Base-by-base conservation (phyloP, 352 stramenopile genomes). In the Phytophthora idaei region DNA sequence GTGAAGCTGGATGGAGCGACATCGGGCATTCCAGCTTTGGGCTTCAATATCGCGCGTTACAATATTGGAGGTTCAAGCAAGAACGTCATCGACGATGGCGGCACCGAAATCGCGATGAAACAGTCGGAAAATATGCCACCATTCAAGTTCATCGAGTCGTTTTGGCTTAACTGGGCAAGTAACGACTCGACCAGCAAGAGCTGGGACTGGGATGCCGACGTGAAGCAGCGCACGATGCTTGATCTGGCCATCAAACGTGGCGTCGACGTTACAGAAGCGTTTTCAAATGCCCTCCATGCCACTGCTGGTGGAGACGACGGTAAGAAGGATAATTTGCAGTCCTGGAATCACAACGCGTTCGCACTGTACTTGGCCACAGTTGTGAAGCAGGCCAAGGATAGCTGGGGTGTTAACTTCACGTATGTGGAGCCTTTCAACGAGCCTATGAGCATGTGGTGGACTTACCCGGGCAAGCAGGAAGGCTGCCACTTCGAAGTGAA, bases 341-440 rank as follows among this genome's bases (percentile, higher is more conserved):
- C 56, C 34, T 83, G 74, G 77, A 85, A 83, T 60, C 58, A 82
- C 27, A 61, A 76, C 5, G 37, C 69, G 21, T 87, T 90, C 37
- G 76, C 77, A 0, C 5, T 78, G 10, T 90, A 83, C 65, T 49
- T 87, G 44, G 74, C 78, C 0, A 78, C 69, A 0, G 74, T 81
- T 6, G 73, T 76, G 36, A 78, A 73, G 52, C 50, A 83, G 41
- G 71, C 71, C 25, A 80, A 73, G 52, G 64, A 71, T 54, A 77
- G 72, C 28, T 86, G 75, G 77, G 73, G 66, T 2, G 58, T 86
- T 27, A 66, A 68, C 14, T 89, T 89, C 59, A 58, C 74, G 17
- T 85, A 86, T 41, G 57, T 89, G 25, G 77, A 83, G 53, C 69
- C 70, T 3, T 89, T 89, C 73, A 89, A 89, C 34, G 80, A 86